These are phyloP conservation scores for Phycomyces blakesleeanus DNA, from an alignment of 192 early-diverging fungal species.

Conservation along the genomic window DNA sequence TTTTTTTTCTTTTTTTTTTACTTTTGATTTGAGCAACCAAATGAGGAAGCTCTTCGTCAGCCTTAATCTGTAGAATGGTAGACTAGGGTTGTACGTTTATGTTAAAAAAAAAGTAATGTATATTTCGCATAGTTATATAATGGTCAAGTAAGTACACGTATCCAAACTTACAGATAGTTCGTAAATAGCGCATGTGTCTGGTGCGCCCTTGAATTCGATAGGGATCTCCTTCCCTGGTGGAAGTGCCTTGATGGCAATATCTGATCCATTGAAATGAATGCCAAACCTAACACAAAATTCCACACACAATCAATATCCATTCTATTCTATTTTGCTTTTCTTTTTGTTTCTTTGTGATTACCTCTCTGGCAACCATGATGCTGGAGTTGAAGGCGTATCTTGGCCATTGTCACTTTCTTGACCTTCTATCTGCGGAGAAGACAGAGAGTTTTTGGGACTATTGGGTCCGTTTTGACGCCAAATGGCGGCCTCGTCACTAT, in stretches of 20 bases:
- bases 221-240: constrained; percentile 20
- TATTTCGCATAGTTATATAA: too few relatives aligned
- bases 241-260: constrained; percentile 32
- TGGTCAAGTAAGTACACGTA: neutral
- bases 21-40: constrained; percentile 67
- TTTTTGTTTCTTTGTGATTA: too few relatives aligned
- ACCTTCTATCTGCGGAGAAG: neutral
- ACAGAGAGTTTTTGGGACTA: constrained; percentile 16
- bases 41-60: constrained; percentile 60
- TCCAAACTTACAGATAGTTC: constrained; percentile 53
- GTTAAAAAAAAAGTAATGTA: too few relatives aligned
- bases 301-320: neutral
- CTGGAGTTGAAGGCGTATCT: constrained; percentile 13
- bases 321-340: too few relatives aligned
- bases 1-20: too few relatives aligned
- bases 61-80: constrained; percentile 49
- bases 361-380: constrained; percentile 50
- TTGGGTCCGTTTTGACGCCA: constrained; percentile 43
- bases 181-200: constrained; percentile 49
- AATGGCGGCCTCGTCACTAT: constrained; percentile 48
- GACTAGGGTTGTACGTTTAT: constrained; percentile 31
- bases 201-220: constrained; percentile 24
- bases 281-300: constrained; percentile 17
- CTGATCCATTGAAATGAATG: constrained; percentile 27
- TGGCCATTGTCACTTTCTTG: constrained; percentile 17